Evolutionary conservation across 2,329 filamentous ascomycete genomes (phyloP), one percentile per base, ranked within the genome.

Genomic region (Hymenotorrendiella dingleyae): DNA sequence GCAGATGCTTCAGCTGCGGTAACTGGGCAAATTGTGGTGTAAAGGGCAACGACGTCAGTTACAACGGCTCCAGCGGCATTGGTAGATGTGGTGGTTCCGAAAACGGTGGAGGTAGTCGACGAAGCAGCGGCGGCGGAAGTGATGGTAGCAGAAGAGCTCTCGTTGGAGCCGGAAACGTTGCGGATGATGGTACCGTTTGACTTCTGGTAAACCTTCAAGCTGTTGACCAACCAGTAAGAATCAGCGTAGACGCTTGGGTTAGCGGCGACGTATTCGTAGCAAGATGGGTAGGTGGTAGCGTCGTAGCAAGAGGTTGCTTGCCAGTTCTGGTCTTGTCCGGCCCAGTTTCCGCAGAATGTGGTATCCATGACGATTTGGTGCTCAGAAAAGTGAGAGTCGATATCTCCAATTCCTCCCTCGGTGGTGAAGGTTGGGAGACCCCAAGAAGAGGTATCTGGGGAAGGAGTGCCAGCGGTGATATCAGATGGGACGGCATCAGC

Each of bases 331-430:
- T 39, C 40, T 35, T 47, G 35, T 7, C 53, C 53, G 29, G 52
- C 49, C 43, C 48, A 95, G 59, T 80, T 78, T 30, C 86, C 87
- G 57, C 87, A 94, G 61, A 93, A 87, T 38, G 85, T 78, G 4
- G 54, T 89, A 55, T 88, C 80, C 52, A 89, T 73, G 26, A 86
- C 79, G 38, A 94, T 75, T 50, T 77, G 78, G 69, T 90, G 76
- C 36, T 83, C 68, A 38, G 70, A 73, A 64, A 91, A 90, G 53
- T 78, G 74, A 0, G 64, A 61, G 46, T 80, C 68, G 46, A 88
- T 78, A 23, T 87, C 70, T 58, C 88, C 94, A 21, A 56, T 58
- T 3, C 62, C 55, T 11, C 70, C 73, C 2, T 84, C 84, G 7
- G 65, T 60, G 35, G 71, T 71, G 57, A 91, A 94, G 6, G 75